Evolutionary conservation across 1,284 basidiomycete genomes (phyloP).

Genomic region (Pseudozyma tsukubaensis): DNA sequence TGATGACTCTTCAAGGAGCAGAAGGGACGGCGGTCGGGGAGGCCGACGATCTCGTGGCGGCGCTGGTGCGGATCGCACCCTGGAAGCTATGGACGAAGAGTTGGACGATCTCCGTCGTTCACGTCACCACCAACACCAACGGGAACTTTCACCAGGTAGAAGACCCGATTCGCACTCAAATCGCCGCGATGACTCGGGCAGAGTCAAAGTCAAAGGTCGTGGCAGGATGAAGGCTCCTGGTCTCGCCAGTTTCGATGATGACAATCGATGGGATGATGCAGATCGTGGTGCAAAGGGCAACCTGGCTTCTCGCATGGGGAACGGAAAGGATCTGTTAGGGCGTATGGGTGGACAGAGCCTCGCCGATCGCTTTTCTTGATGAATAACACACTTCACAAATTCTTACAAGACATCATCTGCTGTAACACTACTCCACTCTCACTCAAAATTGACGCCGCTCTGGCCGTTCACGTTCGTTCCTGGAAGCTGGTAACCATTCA

Average conservation of each 20-base stretch:
- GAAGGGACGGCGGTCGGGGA: neutral
- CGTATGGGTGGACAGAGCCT: conserved; percentile 12
- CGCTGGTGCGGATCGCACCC: neutral
- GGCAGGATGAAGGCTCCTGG: conserved; percentile 52
- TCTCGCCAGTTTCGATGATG: conserved; percentile 11
- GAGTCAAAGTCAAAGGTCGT: conserved; percentile 41
- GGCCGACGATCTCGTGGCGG: conserved; percentile 20
- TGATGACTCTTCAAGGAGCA: neutral
- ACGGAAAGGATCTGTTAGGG: conserved; percentile 7
- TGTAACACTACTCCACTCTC: neutral
- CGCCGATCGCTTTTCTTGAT: conserved; percentile 34
- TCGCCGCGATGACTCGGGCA: conserved; percentile 1
- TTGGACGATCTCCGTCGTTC: conserved; percentile 21
- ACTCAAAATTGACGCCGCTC: neutral
- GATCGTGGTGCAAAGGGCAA: neutral
- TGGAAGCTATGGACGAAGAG: conserved; percentile 49
- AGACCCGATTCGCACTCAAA: neutral
- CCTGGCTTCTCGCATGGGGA: conserved; percentile 3
- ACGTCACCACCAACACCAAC: conserved; percentile 16
- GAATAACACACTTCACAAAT: neutral
- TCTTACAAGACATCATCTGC: neutral
- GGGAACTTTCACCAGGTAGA: conserved; percentile 47
- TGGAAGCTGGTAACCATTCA: no score
- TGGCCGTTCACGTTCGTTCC: no score
- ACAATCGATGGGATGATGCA: conserved; percentile 10